Evolutionary conservation across 768 basidiomycete genomes (phyloP).

Genomic region (Phylloporus arenicola): DNA sequence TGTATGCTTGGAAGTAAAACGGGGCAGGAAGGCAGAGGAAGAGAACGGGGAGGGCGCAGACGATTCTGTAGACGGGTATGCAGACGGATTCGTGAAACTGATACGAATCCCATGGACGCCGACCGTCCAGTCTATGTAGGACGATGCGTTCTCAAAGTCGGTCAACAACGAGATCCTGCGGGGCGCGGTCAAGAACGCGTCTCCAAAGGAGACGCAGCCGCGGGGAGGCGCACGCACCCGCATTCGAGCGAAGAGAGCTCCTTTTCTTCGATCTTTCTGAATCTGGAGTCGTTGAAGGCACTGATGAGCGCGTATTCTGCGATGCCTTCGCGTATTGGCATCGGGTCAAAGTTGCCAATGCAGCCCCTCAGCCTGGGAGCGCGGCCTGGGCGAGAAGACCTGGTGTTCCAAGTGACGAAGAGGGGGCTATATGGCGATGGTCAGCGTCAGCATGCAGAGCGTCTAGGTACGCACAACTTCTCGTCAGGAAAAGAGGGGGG

Average conservation of each 20-base stretch:
- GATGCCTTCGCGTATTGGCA: constrained; percentile 68
- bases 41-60: constrained; percentile 68
- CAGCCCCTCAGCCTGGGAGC: constrained; percentile 77
- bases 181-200: background rate
- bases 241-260: constrained; percentile 84
- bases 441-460: constrained; percentile 4
- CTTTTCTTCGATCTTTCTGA: constrained; percentile 67
- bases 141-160: constrained; percentile 78
- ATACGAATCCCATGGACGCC: constrained; percentile 92
- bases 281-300: constrained; percentile 84
- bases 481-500: constrained; percentile 62
- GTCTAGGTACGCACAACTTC: constrained; percentile 59
- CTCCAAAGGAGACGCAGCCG: background rate
- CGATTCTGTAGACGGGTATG: constrained; percentile 42
- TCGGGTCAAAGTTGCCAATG: constrained; percentile 87
- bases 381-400: constrained; percentile 53
- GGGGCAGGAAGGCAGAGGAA: constrained; percentile 56
- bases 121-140: constrained; percentile 90
- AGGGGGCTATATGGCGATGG: constrained; percentile 46
- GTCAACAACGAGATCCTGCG: constrained; percentile 86
- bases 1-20: constrained; percentile 47
- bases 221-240: constrained; percentile 50
- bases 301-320: constrained; percentile 89
- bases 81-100: constrained; percentile 74
- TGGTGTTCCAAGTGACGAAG: constrained; percentile 95